These are phyloP conservation scores for Colletotrichum liaoningense DNA, from an alignment of 2,329 filamentous ascomycete genomes.

Conservation along the genomic window DNA sequence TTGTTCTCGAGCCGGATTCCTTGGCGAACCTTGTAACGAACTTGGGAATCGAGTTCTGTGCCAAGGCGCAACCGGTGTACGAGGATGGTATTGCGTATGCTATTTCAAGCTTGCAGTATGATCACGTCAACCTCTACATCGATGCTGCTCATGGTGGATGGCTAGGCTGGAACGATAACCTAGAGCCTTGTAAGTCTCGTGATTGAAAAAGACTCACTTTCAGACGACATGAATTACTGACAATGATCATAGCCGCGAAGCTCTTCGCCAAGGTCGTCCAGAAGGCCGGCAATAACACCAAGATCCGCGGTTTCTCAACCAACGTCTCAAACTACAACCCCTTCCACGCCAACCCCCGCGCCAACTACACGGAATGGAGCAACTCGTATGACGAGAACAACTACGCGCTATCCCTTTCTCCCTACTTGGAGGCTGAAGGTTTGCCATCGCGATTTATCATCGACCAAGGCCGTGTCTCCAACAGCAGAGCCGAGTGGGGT, in stretches of 20 bases:
- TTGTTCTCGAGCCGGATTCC: conserved; percentile 58
- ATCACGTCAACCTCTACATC: conserved; percentile 52
- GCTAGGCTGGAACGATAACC: conserved; percentile 54
- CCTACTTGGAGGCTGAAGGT: conserved; percentile 50
- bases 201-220: no score
- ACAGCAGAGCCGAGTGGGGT: conserved; percentile 51
- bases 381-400: conserved; percentile 53
- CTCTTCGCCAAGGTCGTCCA: conserved; percentile 52
- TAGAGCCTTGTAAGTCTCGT: conserved; percentile 45
- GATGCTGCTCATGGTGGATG: conserved; percentile 57
- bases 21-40: conserved; percentile 57
- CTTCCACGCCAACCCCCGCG: conserved; percentile 50
- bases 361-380: conserved; percentile 54
- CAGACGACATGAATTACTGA: not conserved
- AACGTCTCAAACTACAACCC: conserved; percentile 57
- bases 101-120: conserved; percentile 50
- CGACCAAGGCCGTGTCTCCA: conserved; percentile 56
- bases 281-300: conserved; percentile 44
- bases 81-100: conserved; percentile 55
- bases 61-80: conserved; percentile 50
- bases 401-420: conserved; percentile 52
- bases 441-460: conserved; percentile 57
- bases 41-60: conserved; percentile 49
- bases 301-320: conserved; percentile 54
- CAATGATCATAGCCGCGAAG: conserved; percentile 46